phyloP scores from a whole-genome alignment of 331 rosid genomes.

The Erythrophleum ivorense region DNA sequence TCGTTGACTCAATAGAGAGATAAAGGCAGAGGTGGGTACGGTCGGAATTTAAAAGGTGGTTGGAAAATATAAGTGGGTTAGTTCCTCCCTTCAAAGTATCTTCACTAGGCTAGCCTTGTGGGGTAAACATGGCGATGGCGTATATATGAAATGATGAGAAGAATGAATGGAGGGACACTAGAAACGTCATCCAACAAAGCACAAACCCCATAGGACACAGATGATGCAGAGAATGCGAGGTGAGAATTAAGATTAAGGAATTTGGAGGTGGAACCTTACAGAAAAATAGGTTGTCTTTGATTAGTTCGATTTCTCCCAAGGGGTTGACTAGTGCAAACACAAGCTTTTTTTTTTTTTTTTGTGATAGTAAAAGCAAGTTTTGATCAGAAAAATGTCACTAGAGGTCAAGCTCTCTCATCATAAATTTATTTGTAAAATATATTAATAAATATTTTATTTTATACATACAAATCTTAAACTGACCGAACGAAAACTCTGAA shows the following conservation, averaged over 20 bases:
- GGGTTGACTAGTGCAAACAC: background rate
- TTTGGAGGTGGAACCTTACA: background rate
- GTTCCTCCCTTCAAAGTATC: background rate
- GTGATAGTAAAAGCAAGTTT: too few relatives aligned
- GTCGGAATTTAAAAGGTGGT: background rate
- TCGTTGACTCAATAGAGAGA: conserved; percentile 35
- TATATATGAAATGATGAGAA: background rate
- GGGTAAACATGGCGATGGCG: too few relatives aligned
- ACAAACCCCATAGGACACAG: background rate
- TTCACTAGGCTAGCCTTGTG: background rate
- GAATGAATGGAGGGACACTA: background rate
- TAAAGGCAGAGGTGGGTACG: background rate
- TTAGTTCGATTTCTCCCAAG: background rate
- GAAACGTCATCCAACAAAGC: background rate
- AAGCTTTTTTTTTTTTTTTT: background rate
- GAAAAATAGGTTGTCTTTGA: background rate
- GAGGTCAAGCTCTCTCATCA: too few relatives aligned
- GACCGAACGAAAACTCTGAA: too few relatives aligned
- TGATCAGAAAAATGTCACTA: too few relatives aligned
- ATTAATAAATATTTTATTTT: too few relatives aligned
- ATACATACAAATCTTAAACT: too few relatives aligned
- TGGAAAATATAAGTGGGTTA: background rate
- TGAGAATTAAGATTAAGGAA: background rate
- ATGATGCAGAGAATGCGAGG: background rate
- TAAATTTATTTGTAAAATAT: too few relatives aligned